Base-by-base conservation (phyloP, 768 basidiomycete species). In the Tephrocybe sp. region DNA sequence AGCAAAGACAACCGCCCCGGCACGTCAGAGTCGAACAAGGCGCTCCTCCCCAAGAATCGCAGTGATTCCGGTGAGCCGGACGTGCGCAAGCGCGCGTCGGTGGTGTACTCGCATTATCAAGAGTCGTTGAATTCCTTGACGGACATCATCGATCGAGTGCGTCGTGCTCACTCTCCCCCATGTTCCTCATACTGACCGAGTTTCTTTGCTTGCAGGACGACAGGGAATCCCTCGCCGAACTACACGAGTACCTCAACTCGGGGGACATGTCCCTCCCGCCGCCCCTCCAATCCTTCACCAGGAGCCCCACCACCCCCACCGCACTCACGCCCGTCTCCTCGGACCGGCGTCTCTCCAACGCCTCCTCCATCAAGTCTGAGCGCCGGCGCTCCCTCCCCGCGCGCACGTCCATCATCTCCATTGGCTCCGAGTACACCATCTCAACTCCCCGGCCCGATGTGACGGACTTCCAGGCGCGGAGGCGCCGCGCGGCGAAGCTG, bases 41-140 rank as follows among this genome's bases (percentile, higher is more conserved):
- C 66, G 6, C 67, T 90, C 11, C 67, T 90, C 14, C 66, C 75
- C 15, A 67, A 65, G 52, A 61, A 56, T 26, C 26, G 41, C 40
- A 52, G 51, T 26, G 55, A 61, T 46, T 50, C 52, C 25, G 37
- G 40, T 23, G 56, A 58, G 6, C 55, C 20, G 4, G 53, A 48
- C 39, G 11, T 39, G 36, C 56, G 51, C 23, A 51, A 44, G 26
- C 55, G 66, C 46, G 54, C 67, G 48, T 83, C 84, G 1, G 59
- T 73, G 20, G 77, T 86, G 42, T 93, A 91, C 67, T 72, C 79
- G 57, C 87, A 91, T 55, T 91, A 90, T 60, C 84, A 89, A 51
- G 82, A 88, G 55, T 93, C 90, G 23, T 68, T 93, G 56, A 85
- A 86, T 55, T 91, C 90, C n/a, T 70, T 93, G 50, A 73, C 79